Conservation (phyloP, 2,329 filamentous ascomycete genomes). For the Epichloe uncinata region DNA sequence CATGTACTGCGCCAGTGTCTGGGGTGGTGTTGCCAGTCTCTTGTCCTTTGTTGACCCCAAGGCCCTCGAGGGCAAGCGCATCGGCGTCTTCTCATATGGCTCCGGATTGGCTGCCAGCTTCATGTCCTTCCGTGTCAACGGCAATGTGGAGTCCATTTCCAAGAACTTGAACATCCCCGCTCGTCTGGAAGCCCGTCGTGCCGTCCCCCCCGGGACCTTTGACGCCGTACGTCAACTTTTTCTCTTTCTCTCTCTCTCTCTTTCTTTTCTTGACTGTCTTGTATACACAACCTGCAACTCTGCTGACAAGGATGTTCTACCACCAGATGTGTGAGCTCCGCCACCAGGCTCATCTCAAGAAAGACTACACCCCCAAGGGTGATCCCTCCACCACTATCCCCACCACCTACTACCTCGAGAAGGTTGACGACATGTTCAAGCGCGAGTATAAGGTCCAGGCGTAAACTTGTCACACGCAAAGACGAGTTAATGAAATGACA, state of each 20-base stretch:
- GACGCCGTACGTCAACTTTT: slow-evolving; percentile 40
- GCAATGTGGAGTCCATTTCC: slow-evolving; percentile 54
- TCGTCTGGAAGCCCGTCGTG: slow-evolving; percentile 50
- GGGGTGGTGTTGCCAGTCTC: slow-evolving; percentile 61
- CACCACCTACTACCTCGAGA: slow-evolving; percentile 66
- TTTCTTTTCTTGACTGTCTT: neutral
- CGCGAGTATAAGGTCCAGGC: slow-evolving; percentile 65
- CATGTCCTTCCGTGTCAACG: slow-evolving; percentile 59
- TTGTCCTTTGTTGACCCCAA: slow-evolving; percentile 50
- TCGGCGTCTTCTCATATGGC: slow-evolving; percentile 69
- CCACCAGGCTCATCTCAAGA: slow-evolving; percentile 73
- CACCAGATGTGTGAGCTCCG: slow-evolving; percentile 65
- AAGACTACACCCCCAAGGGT: slow-evolving; percentile 60
- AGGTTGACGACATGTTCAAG: slow-evolving; percentile 78
- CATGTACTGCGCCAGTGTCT: slow-evolving; percentile 60
- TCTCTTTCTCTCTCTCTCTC: neutral
- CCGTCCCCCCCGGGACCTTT: slow-evolving; percentile 63
- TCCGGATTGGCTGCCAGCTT: slow-evolving; percentile 62
- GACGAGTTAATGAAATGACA: neutral
- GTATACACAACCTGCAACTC: neutral
- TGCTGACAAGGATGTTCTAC: slow-evolving; percentile 6
- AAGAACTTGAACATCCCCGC: slow-evolving; percentile 57
- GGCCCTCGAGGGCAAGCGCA: slow-evolving; percentile 54
- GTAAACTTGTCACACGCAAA: slow-evolving; percentile 25
- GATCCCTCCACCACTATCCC: slow-evolving; percentile 50